These are phyloP conservation scores for Scutellaria barbata DNA, from an alignment of 257 asterid genomes.

Conservation along the genomic window DNA sequence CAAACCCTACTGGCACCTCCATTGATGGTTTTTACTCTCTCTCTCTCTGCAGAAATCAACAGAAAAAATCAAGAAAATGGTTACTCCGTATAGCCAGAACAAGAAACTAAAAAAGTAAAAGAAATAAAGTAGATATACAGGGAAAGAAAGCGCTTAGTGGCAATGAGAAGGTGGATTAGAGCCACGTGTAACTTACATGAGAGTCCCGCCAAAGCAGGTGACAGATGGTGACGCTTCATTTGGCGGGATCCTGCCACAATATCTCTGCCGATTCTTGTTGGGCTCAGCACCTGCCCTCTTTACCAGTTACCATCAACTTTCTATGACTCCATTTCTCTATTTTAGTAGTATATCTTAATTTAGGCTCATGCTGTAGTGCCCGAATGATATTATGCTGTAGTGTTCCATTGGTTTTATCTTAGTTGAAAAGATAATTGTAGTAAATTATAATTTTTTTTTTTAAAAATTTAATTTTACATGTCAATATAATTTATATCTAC, in stretches of 20 bases:
- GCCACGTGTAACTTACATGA: constrained; percentile 36
- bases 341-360: too few species aligned
- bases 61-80: background rate
- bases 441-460: too few species aligned
- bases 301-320: too few species aligned
- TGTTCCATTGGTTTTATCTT: too few species aligned
- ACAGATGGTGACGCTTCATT: constrained; percentile 31
- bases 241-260: background rate
- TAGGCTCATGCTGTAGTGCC: too few species aligned
- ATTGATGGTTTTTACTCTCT: constrained; percentile 27
- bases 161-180: constrained; percentile 21
- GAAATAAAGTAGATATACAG: background rate
- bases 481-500: too few species aligned
- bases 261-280: too few species aligned
- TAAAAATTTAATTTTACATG: too few species aligned
- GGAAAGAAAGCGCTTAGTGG: constrained; percentile 30
- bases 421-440: too few species aligned
- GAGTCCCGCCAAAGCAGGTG: constrained; percentile 32
- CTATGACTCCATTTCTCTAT: too few species aligned
- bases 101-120: background rate
- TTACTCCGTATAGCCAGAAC: background rate
- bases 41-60: background rate
- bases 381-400: too few species aligned
- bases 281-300: too few species aligned
- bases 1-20: constrained; percentile 84